These are phyloP conservation scores for Blastocystis sp. DNA, from an alignment of 352 stramenopile species.

Conservation along the genomic window DNA sequence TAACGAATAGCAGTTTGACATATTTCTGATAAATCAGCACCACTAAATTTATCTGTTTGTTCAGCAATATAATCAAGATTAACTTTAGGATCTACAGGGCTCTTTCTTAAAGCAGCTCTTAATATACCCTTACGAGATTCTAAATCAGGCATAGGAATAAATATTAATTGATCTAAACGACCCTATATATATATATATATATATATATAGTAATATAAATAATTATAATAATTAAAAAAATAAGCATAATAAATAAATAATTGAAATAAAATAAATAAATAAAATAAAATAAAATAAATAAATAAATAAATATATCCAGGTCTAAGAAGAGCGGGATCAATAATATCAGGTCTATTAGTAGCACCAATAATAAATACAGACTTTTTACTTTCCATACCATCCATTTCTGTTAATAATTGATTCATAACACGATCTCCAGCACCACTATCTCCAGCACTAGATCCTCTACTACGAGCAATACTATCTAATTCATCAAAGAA, in stretches of 20 bases:
- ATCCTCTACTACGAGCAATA: slow-evolving; percentile 82
- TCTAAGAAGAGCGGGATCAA: slow-evolving; percentile 84
- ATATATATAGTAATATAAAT: slow-evolving; percentile 44
- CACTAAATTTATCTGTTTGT: slow-evolving; percentile 93
- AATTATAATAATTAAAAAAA: too few species aligned
- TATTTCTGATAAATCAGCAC: slow-evolving; percentile 96
- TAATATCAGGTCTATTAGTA: slow-evolving; percentile 81
- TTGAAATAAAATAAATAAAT: slow-evolving; percentile 24
- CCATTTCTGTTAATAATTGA: slow-evolving; percentile 96
- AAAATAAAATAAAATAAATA: background rate
- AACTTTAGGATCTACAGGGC: slow-evolving; percentile 83
- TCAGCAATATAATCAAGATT: slow-evolving; percentile 82
- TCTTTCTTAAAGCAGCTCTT: slow-evolving; percentile 82
- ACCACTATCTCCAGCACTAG: slow-evolving; percentile 73
- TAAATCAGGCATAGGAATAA: slow-evolving; percentile 87
- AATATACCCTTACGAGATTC: slow-evolving; percentile 80
- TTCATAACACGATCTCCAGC: slow-evolving; percentile 98
- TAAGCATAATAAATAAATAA: too few species aligned
- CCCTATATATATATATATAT: background rate
- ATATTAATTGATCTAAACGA: slow-evolving; percentile 51
- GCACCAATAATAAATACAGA: slow-evolving; percentile 94
- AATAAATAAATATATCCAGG: slow-evolving; percentile 52
- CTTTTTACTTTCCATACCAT: slow-evolving; percentile 92
- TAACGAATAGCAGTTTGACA: slow-evolving; percentile 95
- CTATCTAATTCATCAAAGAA: slow-evolving; percentile 99